Base-by-base conservation (phyloP, 2,329 filamentous ascomycete species). In the Sporothrix sp. region DNA sequence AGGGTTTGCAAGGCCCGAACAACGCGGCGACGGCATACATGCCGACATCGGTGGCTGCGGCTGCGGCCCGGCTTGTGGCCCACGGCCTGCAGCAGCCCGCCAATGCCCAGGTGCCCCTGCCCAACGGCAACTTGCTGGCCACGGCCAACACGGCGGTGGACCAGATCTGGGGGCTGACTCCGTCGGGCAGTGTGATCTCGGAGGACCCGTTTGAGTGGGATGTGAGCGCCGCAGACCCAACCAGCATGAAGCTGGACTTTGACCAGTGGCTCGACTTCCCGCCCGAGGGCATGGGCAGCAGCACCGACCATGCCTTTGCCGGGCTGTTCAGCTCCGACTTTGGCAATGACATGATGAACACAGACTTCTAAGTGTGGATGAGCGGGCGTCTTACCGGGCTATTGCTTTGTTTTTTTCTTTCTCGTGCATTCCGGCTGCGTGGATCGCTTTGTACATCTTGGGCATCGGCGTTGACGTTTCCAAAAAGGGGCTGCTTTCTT, bases 261-360 rank as follows among this genome's bases (percentile, higher is more conserved):
- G 75, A 78, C 52, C 74, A 79, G 57, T 80, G 75, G 73, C 66
- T 80, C 20, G 73, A 79, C 53, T 80, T 78, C 54, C 75, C 75
- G 6, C 68, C 69, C 2, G 75, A 78, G 45, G 71, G 69, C 7
- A 58, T 59, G 52, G 55, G 55, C 46, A 59, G 56, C 48, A 57
- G 56, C 48, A 53, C 56, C 11, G 56, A 59, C 28, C 56, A 58
- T 7, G 55, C 55, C 25, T 57, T 59, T 51, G 54, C 38, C 23
- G 56, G 55, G 6, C 59, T 68, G 21, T 64, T 68, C 20, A 53
- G 37, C 48, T 51, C 38, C 30, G 50, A 52, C 10, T 58, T 55
- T 49, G 53, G 53, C 32, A 52, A 51, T 39, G 56, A 58, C 21
- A 20, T 48, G 32, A 46, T 57, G 54, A 54, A 53, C 18, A 50